Evolutionary conservation across 805 yeast genomes (phyloP).

Genomic region (Cyberlindnera petersonii): DNA sequence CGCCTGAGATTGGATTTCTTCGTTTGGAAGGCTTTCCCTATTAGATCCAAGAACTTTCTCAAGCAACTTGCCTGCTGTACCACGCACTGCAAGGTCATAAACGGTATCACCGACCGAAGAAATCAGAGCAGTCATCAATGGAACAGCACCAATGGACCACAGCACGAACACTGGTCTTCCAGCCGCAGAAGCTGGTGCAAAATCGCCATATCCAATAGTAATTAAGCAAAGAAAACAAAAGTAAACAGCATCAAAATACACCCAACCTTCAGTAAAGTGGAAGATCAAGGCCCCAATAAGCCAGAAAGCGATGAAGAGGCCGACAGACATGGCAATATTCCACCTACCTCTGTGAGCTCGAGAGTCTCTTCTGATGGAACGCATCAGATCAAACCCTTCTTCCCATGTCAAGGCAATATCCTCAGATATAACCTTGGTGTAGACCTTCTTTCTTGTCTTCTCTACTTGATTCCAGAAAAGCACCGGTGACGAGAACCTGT

Average conservation of each 20-base stretch:
- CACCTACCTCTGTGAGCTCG: slow-evolving; percentile 31
- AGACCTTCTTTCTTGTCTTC: slow-evolving; percentile 36
- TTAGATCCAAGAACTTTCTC: slow-evolving; percentile 8
- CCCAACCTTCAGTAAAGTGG: slow-evolving; percentile 60
- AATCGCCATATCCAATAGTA: slow-evolving; percentile 86
- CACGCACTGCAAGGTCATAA: slow-evolving; percentile 29
- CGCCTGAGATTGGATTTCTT: neutral
- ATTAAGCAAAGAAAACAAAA: slow-evolving; percentile 71
- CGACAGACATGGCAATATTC: slow-evolving; percentile 38
- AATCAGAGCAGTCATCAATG: slow-evolving; percentile 78
- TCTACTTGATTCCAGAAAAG: slow-evolving; percentile 66
- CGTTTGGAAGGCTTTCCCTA: neutral
- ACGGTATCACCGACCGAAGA: slow-evolving; percentile 67
- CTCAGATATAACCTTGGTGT: slow-evolving; percentile 21
- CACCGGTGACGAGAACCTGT: slow-evolving; percentile 58
- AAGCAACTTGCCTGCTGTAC: slow-evolving; percentile 11
- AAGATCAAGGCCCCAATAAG: slow-evolving; percentile 70
- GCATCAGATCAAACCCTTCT: slow-evolving; percentile 55
- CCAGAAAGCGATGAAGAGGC: slow-evolving; percentile 57
- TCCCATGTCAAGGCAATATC: slow-evolving; percentile 33
- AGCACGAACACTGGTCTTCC: slow-evolving; percentile 71
- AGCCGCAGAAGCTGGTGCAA: slow-evolving; percentile 54
- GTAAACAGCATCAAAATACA: slow-evolving; percentile 66
- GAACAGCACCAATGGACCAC: slow-evolving; percentile 83
- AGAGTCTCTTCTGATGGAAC: slow-evolving; percentile 43